Base-by-base conservation (phyloP, 2,329 filamentous ascomycete species). In the Trichocomaceae sp. region DNA sequence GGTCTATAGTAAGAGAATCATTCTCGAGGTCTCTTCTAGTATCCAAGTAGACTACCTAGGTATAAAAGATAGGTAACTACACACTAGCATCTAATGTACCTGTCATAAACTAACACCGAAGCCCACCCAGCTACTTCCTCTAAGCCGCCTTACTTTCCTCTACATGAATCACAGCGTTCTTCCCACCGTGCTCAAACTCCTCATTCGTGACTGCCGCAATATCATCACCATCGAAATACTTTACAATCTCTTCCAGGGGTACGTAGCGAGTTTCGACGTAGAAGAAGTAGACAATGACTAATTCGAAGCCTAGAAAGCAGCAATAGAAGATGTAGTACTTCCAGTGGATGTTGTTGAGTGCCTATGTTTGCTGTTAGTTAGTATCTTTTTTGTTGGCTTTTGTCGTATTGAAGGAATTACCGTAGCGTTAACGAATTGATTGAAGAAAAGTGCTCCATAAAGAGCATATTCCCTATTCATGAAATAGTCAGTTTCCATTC, bases 301-400 rank as follows among this genome's bases (percentile, higher is more conserved):
- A 52, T 55, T 65, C 17, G 58, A 68, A 26, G 15, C 19, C 50
- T 5, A 52, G 42, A 12, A 47, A 47, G 50, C 50, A 52, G 59
- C 64, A 68, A 62, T 70, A 72, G 52, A 72, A 64, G 47, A 71
- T 68, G 47, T 72, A 72, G 55, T 71, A 72, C 50, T 66, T 69
- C 68, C 68, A 72, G 47, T 62, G 57, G 31, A 72, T 64, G 31
- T 62, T 58, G 1, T 62, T 59, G 1, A 72, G 50, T 2, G 66
- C 69, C 48, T 51, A 41, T 42, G 5, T 8, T 5, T 37, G 33
- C 4, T 12, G 15, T 37, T 45, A 17, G 15, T 46, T 37, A 45
- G 50, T 15, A 41, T 29, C 19, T 42, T 39, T 39, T 26, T 20
- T 2, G 47, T 10, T 31, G 10, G 37, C 5, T 31, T 19, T 12